phyloP scores from a whole-genome alignment of 345 rosid species.

The Pseudoturritis turrita region DNA sequence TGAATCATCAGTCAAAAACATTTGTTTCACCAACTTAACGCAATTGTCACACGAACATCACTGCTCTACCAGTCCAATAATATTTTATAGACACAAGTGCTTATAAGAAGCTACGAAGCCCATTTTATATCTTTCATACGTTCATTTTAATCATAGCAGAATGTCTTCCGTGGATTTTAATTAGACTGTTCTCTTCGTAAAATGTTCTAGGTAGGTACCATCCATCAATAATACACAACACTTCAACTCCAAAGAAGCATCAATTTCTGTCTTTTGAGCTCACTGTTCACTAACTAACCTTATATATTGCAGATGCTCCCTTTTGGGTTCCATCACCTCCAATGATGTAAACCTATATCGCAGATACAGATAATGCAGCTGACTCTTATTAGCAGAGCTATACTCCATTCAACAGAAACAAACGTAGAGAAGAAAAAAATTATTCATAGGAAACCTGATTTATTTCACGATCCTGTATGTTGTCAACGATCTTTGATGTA shows the following conservation, averaged over 20 bases:
- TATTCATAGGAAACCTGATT: constrained; percentile 53
- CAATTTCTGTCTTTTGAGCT: not conserved
- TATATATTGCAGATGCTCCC: constrained; percentile 61
- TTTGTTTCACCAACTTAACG: not conserved
- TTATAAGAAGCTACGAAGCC: not conserved
- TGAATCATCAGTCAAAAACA: constrained; percentile 27
- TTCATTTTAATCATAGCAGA: not conserved
- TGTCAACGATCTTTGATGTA: constrained; percentile 76
- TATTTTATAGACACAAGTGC: not conserved
- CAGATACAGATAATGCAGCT: constrained; percentile 9
- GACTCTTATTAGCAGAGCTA: not conserved
- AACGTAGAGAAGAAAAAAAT: not conserved
- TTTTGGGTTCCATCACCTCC: constrained; percentile 90
- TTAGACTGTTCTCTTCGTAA: not conserved
- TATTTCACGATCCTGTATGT: constrained; percentile 88
- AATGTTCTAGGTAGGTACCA: not conserved
- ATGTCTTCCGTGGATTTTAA: not conserved
- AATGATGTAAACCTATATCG: constrained; percentile 63
- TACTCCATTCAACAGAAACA: not conserved
- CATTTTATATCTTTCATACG: not conserved
- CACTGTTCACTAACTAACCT: constrained; percentile 38
- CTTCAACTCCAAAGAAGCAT: not conserved
- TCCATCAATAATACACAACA: not conserved
- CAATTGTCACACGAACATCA: not conserved
- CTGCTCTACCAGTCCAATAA: not conserved